Percentiles rank a stretch among this genome's conserved stretches.
Evolutionary conservation across 2,329 filamentous ascomycete species (phyloP).

Genomic region (Sclerotinia nivalis): DNA sequence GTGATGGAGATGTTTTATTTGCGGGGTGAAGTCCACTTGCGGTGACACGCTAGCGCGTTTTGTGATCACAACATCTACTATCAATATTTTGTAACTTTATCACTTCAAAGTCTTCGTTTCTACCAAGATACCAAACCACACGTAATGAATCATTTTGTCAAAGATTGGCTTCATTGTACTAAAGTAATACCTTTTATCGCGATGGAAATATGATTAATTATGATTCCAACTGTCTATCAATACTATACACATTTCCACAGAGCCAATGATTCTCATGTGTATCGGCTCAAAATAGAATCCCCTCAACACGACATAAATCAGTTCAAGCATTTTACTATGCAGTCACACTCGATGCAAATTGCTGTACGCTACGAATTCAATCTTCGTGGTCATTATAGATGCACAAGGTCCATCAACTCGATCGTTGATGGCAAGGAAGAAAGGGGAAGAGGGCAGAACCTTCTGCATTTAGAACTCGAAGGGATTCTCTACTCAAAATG

Average conservation of each 20-base stretch:
- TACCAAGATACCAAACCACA: not conserved
- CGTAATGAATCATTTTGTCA: not conserved
- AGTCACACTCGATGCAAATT: not conserved
- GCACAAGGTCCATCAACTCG: too few species aligned
- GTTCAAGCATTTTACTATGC: not conserved
- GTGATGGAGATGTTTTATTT: too few species aligned
- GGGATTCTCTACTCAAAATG: not conserved
- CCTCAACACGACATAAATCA: constrained; percentile 5
- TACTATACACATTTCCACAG: not conserved
- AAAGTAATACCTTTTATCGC: too few species aligned
- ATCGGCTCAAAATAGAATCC: not conserved
- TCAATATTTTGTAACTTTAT: not conserved
- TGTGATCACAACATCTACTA: not conserved
- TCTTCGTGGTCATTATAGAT: not conserved
- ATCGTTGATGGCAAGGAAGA: not conserved
- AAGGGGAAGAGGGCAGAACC: not conserved
- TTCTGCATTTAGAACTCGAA: not conserved
- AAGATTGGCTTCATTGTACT: not conserved
- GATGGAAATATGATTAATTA: not conserved
- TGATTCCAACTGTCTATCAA: not conserved
- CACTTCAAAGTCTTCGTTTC: not conserved
- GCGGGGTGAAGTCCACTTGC: too few species aligned
- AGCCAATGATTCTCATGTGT: not conserved
- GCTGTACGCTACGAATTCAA: not conserved
- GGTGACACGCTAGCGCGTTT: not conserved